Evolutionary conservation across 83 land plant genomes (phyloP), one percentile per base, ranked within the genome.

Genomic region (Diphasiastrum complanatum): DNA sequence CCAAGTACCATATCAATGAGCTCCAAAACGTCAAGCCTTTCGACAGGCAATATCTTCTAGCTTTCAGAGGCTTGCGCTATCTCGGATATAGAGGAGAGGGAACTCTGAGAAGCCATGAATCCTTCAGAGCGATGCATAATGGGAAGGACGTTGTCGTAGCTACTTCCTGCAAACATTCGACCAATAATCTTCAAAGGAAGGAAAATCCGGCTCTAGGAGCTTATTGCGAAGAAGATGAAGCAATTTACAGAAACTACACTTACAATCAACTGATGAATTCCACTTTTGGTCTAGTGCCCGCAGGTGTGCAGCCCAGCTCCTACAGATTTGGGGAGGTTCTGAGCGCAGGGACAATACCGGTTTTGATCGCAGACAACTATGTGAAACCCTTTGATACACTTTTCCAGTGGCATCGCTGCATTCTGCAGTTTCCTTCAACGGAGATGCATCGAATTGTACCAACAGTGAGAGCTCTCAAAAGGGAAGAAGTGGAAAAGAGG

Each of bases 371-470:
- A 41, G 45, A 41, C 45, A 41, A 41, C n/a, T 41, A 41, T 41
- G 45, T 41, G 45, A 41, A 41, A 18, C 45, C 45, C 12, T 14
- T 41, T 18, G n/a, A 41, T 41, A 41, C 1, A 14, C n/a, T 41
- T 14, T 14, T 18, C 12, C 45, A 41, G 45, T 41, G 45, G 45
- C 45, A 41, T 41, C n/a, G 12, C n/a, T 41, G 45, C n/a, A 14
- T 41, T 14, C 45, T 41, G 12, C 45, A 41, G 18, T 41, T 41
- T 41, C 45, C 45, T 0, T 41, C 45, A 14, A 18, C n/a, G 0
- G 45, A 41, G 45, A 41, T 41, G 45, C 45, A 41, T 41, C 45
- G 45, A 41, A 41, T 41, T 41, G 45, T 41, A 14, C 45, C 45
- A 14, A 41, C 45, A 14, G 12, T 41, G 45, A 41, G 18, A 18